Evolutionary conservation across 2,329 filamentous ascomycete genomes (phyloP).

Genomic region (Aspergillus candidus): DNA sequence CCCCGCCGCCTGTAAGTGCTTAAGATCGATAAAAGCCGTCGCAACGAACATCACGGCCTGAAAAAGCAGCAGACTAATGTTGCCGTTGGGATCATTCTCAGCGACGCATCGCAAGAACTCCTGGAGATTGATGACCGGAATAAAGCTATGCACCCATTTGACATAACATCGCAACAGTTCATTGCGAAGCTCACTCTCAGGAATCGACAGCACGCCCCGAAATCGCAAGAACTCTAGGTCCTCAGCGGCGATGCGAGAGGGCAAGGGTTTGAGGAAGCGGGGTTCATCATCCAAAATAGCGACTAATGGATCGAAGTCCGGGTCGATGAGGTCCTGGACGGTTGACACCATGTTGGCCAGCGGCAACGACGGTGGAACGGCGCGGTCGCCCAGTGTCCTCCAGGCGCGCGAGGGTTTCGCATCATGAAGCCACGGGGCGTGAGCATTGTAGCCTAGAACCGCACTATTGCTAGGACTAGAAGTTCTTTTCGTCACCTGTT

Average conservation of each 20-base stretch:
- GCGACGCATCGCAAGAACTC: conserved; percentile 50
- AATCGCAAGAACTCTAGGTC: conserved; percentile 72
- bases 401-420: conserved; percentile 20
- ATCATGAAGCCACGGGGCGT: conserved; percentile 27
- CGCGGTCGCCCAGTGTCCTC: conserved; percentile 24
- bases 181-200: conserved; percentile 61
- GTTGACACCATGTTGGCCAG: conserved; percentile 34
- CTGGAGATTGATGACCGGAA: conserved; percentile 69
- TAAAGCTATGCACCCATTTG: conserved; percentile 83
- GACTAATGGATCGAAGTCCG: conserved; percentile 34
- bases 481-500: conserved; percentile 17
- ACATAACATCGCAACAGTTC: conserved; percentile 72
- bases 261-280: conserved; percentile 69
- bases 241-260: conserved; percentile 65
- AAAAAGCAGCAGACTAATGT: conserved; percentile 75
- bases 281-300: conserved; percentile 38
- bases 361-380: conserved; percentile 27
- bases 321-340: conserved; percentile 34
- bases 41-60: conserved; percentile 92
- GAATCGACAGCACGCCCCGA: conserved; percentile 74
- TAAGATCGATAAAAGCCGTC: conserved; percentile 74
- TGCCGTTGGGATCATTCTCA: conserved; percentile 60
- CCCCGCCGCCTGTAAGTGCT: conserved; percentile 65
- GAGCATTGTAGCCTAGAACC: conserved; percentile 23
- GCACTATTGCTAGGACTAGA: conserved; percentile 8